These are phyloP conservation scores for Rhynchosporium graminicola DNA, from an alignment of 2,329 filamentous ascomycete species.

Conservation along the genomic window DNA sequence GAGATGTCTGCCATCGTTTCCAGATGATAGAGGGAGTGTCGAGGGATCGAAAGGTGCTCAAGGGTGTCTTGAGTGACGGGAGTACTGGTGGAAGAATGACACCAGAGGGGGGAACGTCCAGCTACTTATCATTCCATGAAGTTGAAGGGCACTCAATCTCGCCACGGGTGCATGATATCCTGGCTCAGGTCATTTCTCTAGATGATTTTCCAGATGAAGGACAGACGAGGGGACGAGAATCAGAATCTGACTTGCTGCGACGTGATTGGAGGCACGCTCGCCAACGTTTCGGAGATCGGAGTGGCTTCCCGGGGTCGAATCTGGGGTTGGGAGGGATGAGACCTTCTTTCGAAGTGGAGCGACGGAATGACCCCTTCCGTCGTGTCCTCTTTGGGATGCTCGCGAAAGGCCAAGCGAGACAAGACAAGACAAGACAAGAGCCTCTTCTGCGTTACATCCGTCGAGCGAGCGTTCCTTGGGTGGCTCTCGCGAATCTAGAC, in stretches of 20 bases:
- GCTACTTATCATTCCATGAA: constrained; percentile 19
- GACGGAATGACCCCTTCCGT: constrained; percentile 16
- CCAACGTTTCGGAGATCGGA: constrained; percentile 23
- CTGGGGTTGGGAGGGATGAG: constrained; percentile 20
- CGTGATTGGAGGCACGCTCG: constrained; percentile 21
- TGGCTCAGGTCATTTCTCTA: constrained; percentile 20
- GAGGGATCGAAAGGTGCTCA: constrained; percentile 10
- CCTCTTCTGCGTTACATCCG: constrained; percentile 3
- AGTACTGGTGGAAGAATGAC: constrained; percentile 19
- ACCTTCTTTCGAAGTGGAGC: constrained; percentile 4
- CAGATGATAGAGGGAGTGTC: constrained; percentile 18
- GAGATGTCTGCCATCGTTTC: constrained; percentile 25
- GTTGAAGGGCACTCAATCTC: neutral
- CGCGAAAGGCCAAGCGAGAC: neutral
- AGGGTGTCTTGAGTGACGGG: constrained; percentile 20
- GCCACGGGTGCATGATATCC: constrained; percentile 13
- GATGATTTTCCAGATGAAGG: constrained; percentile 24
- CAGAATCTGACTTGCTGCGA: neutral
- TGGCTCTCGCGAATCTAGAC: constrained; percentile 11
- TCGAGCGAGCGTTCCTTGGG: neutral
- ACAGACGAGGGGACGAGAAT: constrained; percentile 18
- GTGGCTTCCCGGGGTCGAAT: constrained; percentile 22
- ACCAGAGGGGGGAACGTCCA: constrained; percentile 12
- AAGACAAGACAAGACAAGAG: too few relatives aligned
- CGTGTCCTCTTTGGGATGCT: neutral